Percentiles rank a stretch among this genome's conserved stretches.
phyloP scores from a whole-genome alignment of 306 rosid genomes.

The Ceratonia siliqua region DNA sequence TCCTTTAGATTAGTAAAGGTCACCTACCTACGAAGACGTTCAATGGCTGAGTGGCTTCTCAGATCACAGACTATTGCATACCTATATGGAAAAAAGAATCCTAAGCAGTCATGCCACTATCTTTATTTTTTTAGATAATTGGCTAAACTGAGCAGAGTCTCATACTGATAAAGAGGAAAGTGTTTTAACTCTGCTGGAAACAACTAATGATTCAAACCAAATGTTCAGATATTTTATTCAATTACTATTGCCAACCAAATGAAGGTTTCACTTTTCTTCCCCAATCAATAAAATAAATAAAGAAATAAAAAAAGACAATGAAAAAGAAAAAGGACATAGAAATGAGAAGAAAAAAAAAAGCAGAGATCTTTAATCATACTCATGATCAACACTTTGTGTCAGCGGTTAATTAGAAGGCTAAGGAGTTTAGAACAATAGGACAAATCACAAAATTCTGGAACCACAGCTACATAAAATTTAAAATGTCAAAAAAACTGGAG shows the following conservation, averaged over 20 bases:
- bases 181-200: background rate
- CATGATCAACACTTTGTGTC: background rate
- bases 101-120: background rate
- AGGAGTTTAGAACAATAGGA: background rate
- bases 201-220: background rate
- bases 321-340: background rate
- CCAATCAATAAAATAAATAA: background rate
- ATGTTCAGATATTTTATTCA: no score
- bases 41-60: slow-evolving; percentile 77
- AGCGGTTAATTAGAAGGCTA: background rate
- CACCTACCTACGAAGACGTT: slow-evolving; percentile 83
- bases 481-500: background rate
- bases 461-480: background rate
- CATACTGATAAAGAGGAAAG: background rate
- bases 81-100: slow-evolving; percentile 43
- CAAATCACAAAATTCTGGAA: background rate
- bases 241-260: no score
- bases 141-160: background rate
- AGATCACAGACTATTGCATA: slow-evolving; percentile 87
- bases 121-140: background rate
- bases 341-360: background rate
- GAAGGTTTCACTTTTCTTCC: background rate
- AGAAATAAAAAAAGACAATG: no score
- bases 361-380: background rate
- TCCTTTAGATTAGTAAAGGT: background rate